Percentiles rank a stretch among this genome's conserved stretches.
These are phyloP conservation scores for Pyrenophora graminea DNA, from an alignment of 2,329 filamentous ascomycete genomes.

Conservation along the genomic window DNA sequence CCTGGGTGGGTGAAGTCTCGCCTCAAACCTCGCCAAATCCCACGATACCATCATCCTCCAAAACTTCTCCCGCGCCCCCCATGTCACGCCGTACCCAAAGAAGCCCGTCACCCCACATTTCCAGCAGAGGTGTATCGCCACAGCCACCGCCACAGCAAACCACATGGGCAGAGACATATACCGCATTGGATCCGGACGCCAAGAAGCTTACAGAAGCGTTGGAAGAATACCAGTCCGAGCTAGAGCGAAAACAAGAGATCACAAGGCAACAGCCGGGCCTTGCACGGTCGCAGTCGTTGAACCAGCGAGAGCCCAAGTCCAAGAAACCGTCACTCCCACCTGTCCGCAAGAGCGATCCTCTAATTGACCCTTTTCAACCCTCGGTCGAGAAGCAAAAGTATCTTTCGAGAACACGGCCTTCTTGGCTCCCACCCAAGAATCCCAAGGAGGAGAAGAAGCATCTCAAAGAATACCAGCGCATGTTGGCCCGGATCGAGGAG, in stretches of 20 bases:
- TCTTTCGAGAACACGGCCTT: slow-evolving; percentile 74
- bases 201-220: slow-evolving; percentile 76
- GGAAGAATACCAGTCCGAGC: slow-evolving; percentile 74
- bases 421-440: slow-evolving; percentile 84
- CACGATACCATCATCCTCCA: slow-evolving; percentile 23
- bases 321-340: slow-evolving; percentile 62
- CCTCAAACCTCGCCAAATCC: slow-evolving; percentile 31
- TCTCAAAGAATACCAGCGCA: slow-evolving; percentile 80
- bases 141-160: slow-evolving; percentile 58
- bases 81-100: slow-evolving; percentile 23
- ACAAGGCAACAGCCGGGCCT: slow-evolving; percentile 54
- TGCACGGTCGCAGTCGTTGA: slow-evolving; percentile 37
- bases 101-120: slow-evolving; percentile 26
- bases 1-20: slow-evolving; percentile 35
- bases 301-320: slow-evolving; percentile 50
- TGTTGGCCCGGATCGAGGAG: slow-evolving; percentile 70
- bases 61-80: slow-evolving; percentile 33
- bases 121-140: slow-evolving; percentile 28
- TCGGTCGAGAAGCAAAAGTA: slow-evolving; percentile 88
- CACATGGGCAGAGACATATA: slow-evolving; percentile 74
- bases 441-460: slow-evolving; percentile 90
- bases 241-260: slow-evolving; percentile 57
- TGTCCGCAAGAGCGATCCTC: slow-evolving; percentile 73
- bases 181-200: slow-evolving; percentile 72
- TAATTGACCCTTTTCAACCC: slow-evolving; percentile 82